phyloP scores from a whole-genome alignment of 164 flowering plant genomes.

The Houttuynia cordata region DNA sequence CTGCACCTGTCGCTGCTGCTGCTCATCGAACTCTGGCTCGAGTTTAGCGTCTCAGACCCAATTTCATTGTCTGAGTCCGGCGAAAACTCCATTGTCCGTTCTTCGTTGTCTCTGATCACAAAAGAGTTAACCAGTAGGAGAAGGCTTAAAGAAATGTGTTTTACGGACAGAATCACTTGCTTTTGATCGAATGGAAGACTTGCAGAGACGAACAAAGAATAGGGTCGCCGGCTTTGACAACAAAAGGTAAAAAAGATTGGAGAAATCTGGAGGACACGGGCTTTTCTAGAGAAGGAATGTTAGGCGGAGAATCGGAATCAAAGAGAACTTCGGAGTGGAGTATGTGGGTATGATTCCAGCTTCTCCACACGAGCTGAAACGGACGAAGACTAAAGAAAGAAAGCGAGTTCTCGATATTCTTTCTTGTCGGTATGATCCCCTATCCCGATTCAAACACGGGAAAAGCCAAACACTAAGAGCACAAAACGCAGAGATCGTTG shows the following conservation, averaged over 20 bases:
- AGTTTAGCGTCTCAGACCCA: conserved; percentile 20
- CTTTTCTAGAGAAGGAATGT: conserved; percentile 4
- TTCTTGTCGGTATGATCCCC: too few relatives aligned
- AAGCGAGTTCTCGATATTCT: too few relatives aligned
- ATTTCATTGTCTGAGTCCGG: conserved; percentile 30
- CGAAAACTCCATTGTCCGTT: conserved; percentile 16
- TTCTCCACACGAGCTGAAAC: neutral
- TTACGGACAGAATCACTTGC: too few relatives aligned
- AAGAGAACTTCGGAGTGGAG: neutral
- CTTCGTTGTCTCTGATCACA: neutral
- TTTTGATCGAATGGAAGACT: too few relatives aligned
- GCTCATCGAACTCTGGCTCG: conserved; percentile 39
- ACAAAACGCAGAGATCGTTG: too few relatives aligned
- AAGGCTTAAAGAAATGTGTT: too few relatives aligned
- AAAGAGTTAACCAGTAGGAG: too few relatives aligned
- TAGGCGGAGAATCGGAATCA: neutral
- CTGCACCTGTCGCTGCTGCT: conserved; percentile 38
- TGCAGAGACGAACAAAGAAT: neutral
- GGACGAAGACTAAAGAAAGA: neutral
- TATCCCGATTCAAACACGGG: too few relatives aligned
- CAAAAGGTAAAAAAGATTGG: neutral
- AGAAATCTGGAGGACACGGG: neutral
- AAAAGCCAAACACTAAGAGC: too few relatives aligned
- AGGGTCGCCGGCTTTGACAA: neutral
- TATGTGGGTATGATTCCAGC: neutral